Base-by-base conservation (phyloP, 768 basidiomycete genomes). In the Kwoniella mangroviensis region DNA sequence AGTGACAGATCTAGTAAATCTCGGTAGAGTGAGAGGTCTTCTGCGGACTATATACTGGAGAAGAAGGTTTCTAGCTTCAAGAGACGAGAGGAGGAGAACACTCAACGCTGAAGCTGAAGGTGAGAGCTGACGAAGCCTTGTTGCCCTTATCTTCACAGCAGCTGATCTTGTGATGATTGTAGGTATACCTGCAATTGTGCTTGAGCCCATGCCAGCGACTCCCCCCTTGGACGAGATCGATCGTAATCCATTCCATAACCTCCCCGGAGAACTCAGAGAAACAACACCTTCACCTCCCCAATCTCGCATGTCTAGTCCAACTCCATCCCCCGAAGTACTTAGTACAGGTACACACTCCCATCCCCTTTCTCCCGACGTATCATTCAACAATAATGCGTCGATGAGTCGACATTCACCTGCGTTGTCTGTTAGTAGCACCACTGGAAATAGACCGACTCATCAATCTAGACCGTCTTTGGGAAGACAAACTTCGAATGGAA, bases 21-120 rank as follows among this genome's bases (percentile, higher is more conserved):
- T 95, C 54, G 94, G 96, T 82, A 88, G 90, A 60, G 92, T 95
- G 13, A 87, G 89, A 52, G 93, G 92, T 0, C 81, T 94, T 59
- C 84, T 97, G n/a, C 86, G 87, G 67, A 91, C 90, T 65, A 90
- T 93, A 55, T 88, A 89, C 7, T 87, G 87, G 71, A 89, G 93
- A 5, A 87, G 90, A 51, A 86, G 88, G 65, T 93, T 90, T 84
- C 78, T 92, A 51, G 59, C 63, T 17, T 54, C 63, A 4, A 40
- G 75, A 24, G 72, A 75, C 28, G 73, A 76, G 56, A 57, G 70
- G 34, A 63, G 67, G 19, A 69, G 75, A 3, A 70, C 73, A 10
- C 66, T 76, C 13, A 76, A 76, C 34, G 75, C 68, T 40, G 63
- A 69, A 24, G 54, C 62, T n/a, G 68, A 65, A 52, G 68, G 67